These are phyloP conservation scores for Saccharomyces pastorianus DNA, from an alignment of 1,139 yeast species.

Conservation along the genomic window DNA sequence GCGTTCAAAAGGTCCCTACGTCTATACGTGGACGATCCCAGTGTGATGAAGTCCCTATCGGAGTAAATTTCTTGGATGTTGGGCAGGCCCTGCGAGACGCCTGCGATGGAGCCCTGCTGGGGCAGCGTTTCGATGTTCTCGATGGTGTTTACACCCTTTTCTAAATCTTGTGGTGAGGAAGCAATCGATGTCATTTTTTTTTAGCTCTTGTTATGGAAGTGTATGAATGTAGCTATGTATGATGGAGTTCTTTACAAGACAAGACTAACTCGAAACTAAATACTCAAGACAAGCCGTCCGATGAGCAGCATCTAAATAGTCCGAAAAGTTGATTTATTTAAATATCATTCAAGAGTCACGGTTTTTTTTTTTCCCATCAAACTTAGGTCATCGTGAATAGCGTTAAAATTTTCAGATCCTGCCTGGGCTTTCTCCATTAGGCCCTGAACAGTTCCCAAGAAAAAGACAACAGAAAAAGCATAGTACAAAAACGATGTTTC, in stretches of 20 bases:
- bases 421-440: not conserved
- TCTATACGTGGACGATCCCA: constrained; percentile 56
- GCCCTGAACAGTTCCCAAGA: not conserved
- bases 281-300: not conserved
- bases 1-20: constrained; percentile 48
- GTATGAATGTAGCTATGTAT: not conserved
- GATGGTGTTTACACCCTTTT: constrained; percentile 1
- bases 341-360: not conserved
- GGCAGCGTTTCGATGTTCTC: constrained; percentile 4
- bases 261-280: not conserved
- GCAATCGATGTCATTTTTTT: constrained; percentile 3
- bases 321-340: not conserved
- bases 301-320: not conserved
- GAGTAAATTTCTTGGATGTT: constrained; percentile 20
- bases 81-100: constrained; percentile 2
- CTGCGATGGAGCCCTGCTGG: constrained; percentile 2
- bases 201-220: not conserved
- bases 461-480: not conserved
- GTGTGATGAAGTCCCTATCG: constrained; percentile 34
- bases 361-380: too few relatives aligned
- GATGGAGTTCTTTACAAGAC: not conserved
- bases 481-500: not conserved
- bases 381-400: not conserved
- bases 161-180: constrained; percentile 3
- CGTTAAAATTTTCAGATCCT: not conserved